phyloP scores from a whole-genome alignment of 768 basidiomycete genomes.

The Scleroderma citrinum region DNA sequence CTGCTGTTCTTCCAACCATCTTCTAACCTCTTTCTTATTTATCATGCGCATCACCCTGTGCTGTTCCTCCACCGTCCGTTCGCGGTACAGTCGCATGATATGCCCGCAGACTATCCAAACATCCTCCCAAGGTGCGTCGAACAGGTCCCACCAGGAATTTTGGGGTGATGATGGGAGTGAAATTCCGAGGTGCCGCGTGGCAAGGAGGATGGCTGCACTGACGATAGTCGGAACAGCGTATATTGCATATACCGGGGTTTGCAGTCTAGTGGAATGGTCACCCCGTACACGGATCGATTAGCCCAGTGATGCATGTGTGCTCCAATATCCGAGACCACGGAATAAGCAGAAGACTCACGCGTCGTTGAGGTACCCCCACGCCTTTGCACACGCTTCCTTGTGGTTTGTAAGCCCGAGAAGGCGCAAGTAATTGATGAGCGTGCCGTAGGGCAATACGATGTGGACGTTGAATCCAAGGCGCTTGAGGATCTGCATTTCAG shows the following conservation, averaged over 20 bases:
- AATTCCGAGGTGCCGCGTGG: constrained; percentile 65
- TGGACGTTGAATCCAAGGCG: constrained; percentile 93
- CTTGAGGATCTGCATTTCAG: constrained; percentile 97
- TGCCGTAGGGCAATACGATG: constrained; percentile 89
- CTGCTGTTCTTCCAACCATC: constrained; percentile 67
- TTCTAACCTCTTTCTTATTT: constrained; percentile 72
- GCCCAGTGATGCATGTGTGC: constrained; percentile 1
- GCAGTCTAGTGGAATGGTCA: constrained; percentile 52
- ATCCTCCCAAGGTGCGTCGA: constrained; percentile 89
- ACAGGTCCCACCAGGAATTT: constrained; percentile 88
- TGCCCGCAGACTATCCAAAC: constrained; percentile 80
- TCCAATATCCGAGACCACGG: not conserved
- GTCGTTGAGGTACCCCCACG: constrained; percentile 96
- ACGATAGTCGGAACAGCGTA: constrained; percentile 90
- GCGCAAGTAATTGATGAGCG: constrained; percentile 89
- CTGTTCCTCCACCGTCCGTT: constrained; percentile 40
- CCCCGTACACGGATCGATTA: not conserved
- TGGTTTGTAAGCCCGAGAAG: constrained; percentile 80
- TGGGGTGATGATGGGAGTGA: constrained; percentile 67
- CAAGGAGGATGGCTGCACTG: constrained; percentile 80
- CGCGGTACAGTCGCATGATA: constrained; percentile 75
- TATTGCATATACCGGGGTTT: constrained; percentile 87
- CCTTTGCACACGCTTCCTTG: constrained; percentile 61
- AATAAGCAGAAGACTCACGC: constrained; percentile 53
- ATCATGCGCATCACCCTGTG: constrained; percentile 51